Evolutionary conservation across 306 rosid species (phyloP).

Genomic region (Lotus japonicus): DNA sequence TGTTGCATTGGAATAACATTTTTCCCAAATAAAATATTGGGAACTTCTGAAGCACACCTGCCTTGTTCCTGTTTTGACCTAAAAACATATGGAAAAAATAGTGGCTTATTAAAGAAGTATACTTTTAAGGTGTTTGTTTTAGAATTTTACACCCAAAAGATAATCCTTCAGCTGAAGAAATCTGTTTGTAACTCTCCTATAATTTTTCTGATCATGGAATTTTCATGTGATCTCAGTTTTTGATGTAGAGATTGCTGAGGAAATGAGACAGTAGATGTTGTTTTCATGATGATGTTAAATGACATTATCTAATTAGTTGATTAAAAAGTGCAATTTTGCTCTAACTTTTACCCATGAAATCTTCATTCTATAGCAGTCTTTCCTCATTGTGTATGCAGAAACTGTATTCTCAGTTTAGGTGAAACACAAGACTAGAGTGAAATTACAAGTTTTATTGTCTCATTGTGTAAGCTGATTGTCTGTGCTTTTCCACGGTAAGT

Average conservation of each 20-base stretch:
- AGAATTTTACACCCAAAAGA: background rate
- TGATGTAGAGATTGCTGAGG: slow-evolving; percentile 17
- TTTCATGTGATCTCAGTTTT: background rate
- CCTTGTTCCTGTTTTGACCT: background rate
- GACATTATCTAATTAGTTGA: background rate
- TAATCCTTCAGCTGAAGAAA: background rate
- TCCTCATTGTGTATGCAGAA: background rate
- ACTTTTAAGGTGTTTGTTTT: background rate
- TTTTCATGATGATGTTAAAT: background rate
- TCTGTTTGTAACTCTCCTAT: background rate
- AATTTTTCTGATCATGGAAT: background rate
- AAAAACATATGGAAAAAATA: background rate
- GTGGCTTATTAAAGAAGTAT: background rate
- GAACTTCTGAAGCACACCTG: background rate
- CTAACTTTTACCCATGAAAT: too few species aligned
- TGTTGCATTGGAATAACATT: background rate
- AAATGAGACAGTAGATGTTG: background rate
- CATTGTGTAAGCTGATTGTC: too few species aligned
- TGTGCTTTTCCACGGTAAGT: background rate
- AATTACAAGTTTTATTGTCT: background rate
- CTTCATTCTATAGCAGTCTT: background rate
- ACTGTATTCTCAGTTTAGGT: background rate
- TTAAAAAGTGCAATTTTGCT: too few species aligned
- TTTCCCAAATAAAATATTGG: too few species aligned
- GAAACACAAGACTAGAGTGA: background rate